Evolutionary conservation across 306 rosid genomes (phyloP).

Genomic region (Alnus glutinosa): DNA sequence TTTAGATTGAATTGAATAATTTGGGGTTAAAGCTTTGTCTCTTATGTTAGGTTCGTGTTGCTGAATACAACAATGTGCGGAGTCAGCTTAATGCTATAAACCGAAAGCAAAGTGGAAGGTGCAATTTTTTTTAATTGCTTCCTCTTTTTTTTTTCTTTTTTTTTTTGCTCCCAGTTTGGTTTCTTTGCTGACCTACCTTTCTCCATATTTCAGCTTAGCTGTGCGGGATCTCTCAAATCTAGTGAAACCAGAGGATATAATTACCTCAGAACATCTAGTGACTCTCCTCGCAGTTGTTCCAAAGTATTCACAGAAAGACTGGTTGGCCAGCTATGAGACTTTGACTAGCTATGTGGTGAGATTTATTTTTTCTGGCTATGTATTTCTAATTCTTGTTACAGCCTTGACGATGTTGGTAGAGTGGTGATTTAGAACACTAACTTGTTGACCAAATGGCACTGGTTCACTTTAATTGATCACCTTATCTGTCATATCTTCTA

Average conservation of each 20-base stretch:
- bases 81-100: slow-evolving; percentile 88
- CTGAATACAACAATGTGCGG: slow-evolving; percentile 80
- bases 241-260: slow-evolving; percentile 84
- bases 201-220: slow-evolving; percentile 65
- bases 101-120: slow-evolving; percentile 96
- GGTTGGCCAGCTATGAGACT: slow-evolving; percentile 90
- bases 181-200: slow-evolving; percentile 28
- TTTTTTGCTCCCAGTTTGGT: not conserved
- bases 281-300: slow-evolving; percentile 87
- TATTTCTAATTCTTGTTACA: slow-evolving; percentile 22
- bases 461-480: slow-evolving; percentile 13
- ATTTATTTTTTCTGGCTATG: slow-evolving; percentile 20
- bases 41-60: slow-evolving; percentile 67
- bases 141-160: not conserved
- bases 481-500: not conserved
- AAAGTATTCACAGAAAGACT: slow-evolving; percentile 91
- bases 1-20: slow-evolving; percentile 4
- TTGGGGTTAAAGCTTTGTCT: slow-evolving; percentile 27
- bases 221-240: slow-evolving; percentile 91
- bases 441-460: not conserved
- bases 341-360: slow-evolving; percentile 83
- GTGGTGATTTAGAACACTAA: slow-evolving; percentile 22
- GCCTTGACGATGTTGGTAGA: slow-evolving; percentile 8
- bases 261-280: slow-evolving; percentile 75
- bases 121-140: not conserved